phyloP scores from a whole-genome alignment of 31 red algal species.

The Odonthalia washingtoniensis region DNA sequence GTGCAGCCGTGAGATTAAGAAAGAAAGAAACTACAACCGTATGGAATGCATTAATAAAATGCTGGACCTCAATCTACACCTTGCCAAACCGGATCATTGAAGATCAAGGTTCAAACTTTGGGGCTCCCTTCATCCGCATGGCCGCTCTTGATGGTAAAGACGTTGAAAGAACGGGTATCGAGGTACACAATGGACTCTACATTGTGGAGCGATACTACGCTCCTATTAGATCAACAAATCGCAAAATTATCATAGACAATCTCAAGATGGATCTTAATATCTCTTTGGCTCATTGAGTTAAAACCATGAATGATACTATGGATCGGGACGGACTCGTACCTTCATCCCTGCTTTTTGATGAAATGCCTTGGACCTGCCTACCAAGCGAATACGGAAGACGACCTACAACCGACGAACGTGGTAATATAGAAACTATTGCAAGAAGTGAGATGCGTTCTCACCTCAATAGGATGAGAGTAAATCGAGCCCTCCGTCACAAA shows the following conservation, averaged over 20 bases:
- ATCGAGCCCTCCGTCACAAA: too few relatives aligned
- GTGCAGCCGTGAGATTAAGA: too few relatives aligned
- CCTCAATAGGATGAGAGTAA: not conserved
- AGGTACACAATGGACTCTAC: too few relatives aligned
- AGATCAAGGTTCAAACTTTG: too few relatives aligned
- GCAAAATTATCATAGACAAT: not conserved
- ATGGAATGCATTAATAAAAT: too few relatives aligned
- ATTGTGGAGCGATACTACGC: slow-evolving; percentile 41
- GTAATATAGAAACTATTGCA: not conserved
- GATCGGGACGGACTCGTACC: slow-evolving; percentile 14
- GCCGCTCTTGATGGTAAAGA: too few relatives aligned
- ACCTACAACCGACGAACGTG: not conserved
- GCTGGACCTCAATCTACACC: too few relatives aligned
- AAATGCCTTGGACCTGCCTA: not conserved
- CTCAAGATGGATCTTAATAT: not conserved
- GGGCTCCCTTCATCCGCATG: too few relatives aligned
- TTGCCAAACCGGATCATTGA: too few relatives aligned
- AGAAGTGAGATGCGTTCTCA: not conserved
- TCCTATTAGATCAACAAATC: slow-evolving; percentile 15
- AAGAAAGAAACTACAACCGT: too few relatives aligned
- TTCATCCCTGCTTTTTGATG: too few relatives aligned
- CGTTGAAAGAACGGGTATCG: slow-evolving; percentile 3
- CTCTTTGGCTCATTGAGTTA: not conserved
- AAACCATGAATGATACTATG: slow-evolving; percentile 45
- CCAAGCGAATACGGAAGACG: not conserved